Percentiles rank a stretch among this genome's conserved stretches.
Evolutionary conservation across 2,329 filamentous ascomycete genomes (phyloP).

Genomic region (Paramyrothecium roridum): DNA sequence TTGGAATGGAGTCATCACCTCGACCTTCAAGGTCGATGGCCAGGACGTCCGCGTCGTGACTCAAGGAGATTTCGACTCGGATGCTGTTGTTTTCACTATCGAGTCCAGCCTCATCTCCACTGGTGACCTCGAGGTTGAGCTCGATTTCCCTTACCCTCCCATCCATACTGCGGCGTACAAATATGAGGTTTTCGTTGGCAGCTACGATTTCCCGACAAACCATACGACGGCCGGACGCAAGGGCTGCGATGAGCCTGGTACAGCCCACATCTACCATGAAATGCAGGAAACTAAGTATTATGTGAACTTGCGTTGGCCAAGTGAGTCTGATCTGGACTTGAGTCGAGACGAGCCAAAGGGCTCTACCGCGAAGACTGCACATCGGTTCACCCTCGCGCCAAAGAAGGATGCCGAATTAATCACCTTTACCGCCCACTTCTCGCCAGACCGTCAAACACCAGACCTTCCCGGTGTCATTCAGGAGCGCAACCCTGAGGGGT

Average conservation of each 20-base stretch:
- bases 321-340: conserved; percentile 10
- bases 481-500: conserved; percentile 19
- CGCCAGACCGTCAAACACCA: conserved; percentile 17
- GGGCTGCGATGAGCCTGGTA: conserved; percentile 4
- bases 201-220: conserved; percentile 33
- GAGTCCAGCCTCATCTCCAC: conserved; percentile 25
- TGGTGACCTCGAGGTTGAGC: conserved; percentile 28
- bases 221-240: conserved; percentile 29
- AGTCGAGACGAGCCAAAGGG: conserved; percentile 14
- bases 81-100: conserved; percentile 29
- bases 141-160: conserved; percentile 40
- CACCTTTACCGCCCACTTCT: conserved; percentile 31
- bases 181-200: conserved; percentile 38
- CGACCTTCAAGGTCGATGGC: conserved; percentile 26
- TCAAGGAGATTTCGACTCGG: conserved; percentile 30
- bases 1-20: conserved; percentile 32
- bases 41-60: conserved; percentile 26
- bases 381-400: conserved; percentile 27
- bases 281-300: conserved; percentile 33
- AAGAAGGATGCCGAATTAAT: conserved; percentile 5
- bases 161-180: conserved; percentile 37
- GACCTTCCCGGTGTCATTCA: conserved; percentile 18
- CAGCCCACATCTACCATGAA: conserved; percentile 31
- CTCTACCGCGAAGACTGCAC: conserved; percentile 20
- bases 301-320: conserved; percentile 32